phyloP scores from a whole-genome alignment of 1,139 yeast genomes.

The Lodderomyces jiufengensis region DNA sequence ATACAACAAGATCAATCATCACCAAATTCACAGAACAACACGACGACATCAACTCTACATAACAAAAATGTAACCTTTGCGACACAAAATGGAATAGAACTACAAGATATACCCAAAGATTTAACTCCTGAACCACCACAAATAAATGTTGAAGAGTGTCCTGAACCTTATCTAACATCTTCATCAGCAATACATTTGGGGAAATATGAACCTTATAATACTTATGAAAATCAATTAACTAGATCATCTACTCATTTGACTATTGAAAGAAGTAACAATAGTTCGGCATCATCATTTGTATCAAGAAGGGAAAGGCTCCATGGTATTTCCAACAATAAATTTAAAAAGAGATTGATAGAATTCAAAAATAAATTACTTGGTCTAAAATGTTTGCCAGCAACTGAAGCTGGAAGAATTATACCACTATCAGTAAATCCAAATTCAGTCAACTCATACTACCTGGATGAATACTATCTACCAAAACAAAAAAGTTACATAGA shows the following conservation, averaged over 20 bases:
- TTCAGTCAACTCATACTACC: constrained; percentile 25
- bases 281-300: constrained; percentile 19
- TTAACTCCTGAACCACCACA: constrained; percentile 13
- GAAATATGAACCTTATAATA: constrained; percentile 3
- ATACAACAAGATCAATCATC: constrained; percentile 9
- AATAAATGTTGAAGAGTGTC: constrained; percentile 15
- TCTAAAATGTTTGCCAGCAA: constrained; percentile 41
- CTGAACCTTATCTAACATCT: constrained; percentile 7
- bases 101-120: constrained; percentile 6
- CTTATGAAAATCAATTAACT: constrained; percentile 15
- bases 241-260: constrained; percentile 31
- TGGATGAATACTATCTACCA: constrained; percentile 26
- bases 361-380: constrained; percentile 40
- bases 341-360: constrained; percentile 16
- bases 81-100: constrained; percentile 8
- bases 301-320: constrained; percentile 18
- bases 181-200: constrained; percentile 1
- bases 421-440: constrained; percentile 52
- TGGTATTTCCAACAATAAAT: constrained; percentile 14
- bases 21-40: background rate
- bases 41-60: constrained; percentile 1
- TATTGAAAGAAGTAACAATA: constrained; percentile 18
- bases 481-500: constrained; percentile 45
- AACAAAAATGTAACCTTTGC: background rate
- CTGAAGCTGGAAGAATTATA: constrained; percentile 71